These are phyloP conservation scores for Phytophthora nicotianae DNA, from an alignment of 352 stramenopile species.

Conservation along the genomic window DNA sequence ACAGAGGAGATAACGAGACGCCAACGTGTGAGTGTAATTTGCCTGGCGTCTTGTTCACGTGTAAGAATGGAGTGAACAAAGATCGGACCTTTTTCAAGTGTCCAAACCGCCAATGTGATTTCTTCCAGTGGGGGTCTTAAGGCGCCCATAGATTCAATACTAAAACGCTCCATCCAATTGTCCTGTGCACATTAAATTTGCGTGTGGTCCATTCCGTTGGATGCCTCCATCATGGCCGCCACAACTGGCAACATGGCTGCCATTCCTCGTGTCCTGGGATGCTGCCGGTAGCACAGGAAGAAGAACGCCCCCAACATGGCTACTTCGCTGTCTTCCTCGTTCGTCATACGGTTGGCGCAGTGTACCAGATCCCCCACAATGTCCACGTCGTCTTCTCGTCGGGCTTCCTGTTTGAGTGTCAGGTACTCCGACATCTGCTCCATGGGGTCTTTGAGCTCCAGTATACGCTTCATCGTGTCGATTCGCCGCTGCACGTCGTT, in stretches of 20 bases:
- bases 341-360: conserved; percentile 49
- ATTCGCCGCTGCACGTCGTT: conserved; percentile 48
- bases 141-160: conserved; percentile 15
- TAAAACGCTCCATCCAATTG: conserved; percentile 2
- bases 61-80: conserved; percentile 83
- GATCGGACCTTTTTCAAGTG: conserved; percentile 95
- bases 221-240: conserved; percentile 62
- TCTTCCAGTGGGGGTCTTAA: conserved; percentile 92
- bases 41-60: conserved; percentile 53
- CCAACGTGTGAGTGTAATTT: conserved; percentile 56
- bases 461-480: conserved; percentile 59
- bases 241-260: conserved; percentile 59
- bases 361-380: conserved; percentile 59
- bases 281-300: conserved; percentile 49
- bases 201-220: conserved; percentile 37
- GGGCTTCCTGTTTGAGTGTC: conserved; percentile 48
- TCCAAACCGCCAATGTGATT: conserved; percentile 86
- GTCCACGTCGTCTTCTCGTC: conserved; percentile 33
- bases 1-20: conserved; percentile 2
- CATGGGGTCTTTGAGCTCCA: conserved; percentile 55
- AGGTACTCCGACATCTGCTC: conserved; percentile 73
- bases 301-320: conserved; percentile 69
- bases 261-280: conserved; percentile 26
- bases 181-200: conserved; percentile 18
- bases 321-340: conserved; percentile 56